These are phyloP conservation scores for Choiromyces venosus DNA, from an alignment of 495 filamentous ascomycete species.

Conservation along the genomic window DNA sequence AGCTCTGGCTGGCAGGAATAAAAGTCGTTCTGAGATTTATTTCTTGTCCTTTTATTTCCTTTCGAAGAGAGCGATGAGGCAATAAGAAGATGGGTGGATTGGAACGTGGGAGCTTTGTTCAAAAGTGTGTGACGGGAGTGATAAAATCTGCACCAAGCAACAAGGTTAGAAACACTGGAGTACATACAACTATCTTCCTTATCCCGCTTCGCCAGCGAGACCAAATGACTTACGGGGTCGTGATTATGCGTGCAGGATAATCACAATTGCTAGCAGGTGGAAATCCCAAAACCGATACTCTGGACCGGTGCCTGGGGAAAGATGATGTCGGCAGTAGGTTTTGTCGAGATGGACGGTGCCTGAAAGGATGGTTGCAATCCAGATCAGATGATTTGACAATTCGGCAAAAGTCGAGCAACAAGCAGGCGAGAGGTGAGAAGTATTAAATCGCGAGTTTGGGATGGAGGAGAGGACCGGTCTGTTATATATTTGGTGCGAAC, in stretches of 20 bases:
- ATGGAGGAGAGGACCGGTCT: slow-evolving; percentile 28
- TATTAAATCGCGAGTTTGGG: slow-evolving; percentile 39
- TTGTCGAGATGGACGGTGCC: slow-evolving; percentile 36
- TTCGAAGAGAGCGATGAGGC: neutral
- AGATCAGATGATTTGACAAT: slow-evolving; percentile 40
- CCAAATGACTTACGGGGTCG: slow-evolving; percentile 32
- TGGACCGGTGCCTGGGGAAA: slow-evolving; percentile 34
- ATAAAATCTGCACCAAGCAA: neutral
- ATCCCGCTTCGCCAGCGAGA: slow-evolving; percentile 26
- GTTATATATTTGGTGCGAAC: slow-evolving; percentile 30
- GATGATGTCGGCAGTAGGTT: slow-evolving; percentile 37
- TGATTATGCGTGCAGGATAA: slow-evolving; percentile 26
- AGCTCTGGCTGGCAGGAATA: slow-evolving; percentile 2
- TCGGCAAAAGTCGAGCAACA: slow-evolving; percentile 38
- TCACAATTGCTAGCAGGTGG: slow-evolving; percentile 32
- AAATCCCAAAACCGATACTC: slow-evolving; percentile 32
- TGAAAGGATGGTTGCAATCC: slow-evolving; percentile 39
- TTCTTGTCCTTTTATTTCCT: neutral
- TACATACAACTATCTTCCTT: slow-evolving; percentile 19
- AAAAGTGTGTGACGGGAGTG: slow-evolving; percentile 1
- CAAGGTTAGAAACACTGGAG: neutral
- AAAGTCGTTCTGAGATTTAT: neutral
- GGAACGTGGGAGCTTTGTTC: neutral
- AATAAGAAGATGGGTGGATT: neutral
- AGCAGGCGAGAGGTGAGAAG: slow-evolving; percentile 31